Percentiles rank a stretch among this genome's conserved stretches.
phyloP scores from a whole-genome alignment of 2,329 filamentous ascomycete species.

The Arachnopeziza araneosa region DNA sequence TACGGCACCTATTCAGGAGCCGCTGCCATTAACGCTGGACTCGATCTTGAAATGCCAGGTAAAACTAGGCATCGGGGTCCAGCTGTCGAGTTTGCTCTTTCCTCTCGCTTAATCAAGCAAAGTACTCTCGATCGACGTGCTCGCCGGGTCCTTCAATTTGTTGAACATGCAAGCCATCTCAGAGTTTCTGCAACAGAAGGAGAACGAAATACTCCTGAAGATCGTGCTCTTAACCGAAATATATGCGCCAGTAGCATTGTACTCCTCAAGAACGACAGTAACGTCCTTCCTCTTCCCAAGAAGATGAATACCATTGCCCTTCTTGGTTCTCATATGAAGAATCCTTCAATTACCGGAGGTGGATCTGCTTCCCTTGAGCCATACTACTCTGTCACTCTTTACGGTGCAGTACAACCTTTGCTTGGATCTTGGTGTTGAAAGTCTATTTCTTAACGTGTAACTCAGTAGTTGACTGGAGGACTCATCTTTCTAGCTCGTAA shows the following conservation, averaged over 20 bases:
- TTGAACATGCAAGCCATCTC: constrained; percentile 15
- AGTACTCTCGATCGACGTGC: constrained; percentile 19
- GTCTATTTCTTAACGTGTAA: neutral
- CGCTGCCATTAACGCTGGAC: constrained; percentile 27
- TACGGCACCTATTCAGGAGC: constrained; percentile 23
- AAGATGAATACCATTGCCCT: constrained; percentile 37
- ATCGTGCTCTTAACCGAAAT: constrained; percentile 42
- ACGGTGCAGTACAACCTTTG: neutral
- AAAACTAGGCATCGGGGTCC: constrained; percentile 18
- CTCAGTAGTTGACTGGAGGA: neutral
- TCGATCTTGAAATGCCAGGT: constrained; percentile 38
- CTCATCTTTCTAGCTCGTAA: neutral
- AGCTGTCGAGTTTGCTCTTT: constrained; percentile 17
- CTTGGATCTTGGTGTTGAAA: neutral
- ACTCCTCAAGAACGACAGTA: constrained; percentile 56
- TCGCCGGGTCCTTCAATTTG: constrained; percentile 17
- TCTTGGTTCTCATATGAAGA: constrained; percentile 49
- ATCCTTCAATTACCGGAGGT: constrained; percentile 30
- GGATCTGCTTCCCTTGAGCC: constrained; percentile 31
- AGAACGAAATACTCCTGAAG: constrained; percentile 24
- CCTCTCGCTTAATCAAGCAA: constrained; percentile 17
- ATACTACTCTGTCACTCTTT: constrained; percentile 30
- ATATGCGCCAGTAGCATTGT: constrained; percentile 55
- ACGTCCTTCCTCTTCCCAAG: constrained; percentile 46
- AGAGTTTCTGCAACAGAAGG: constrained; percentile 15